phyloP scores from a whole-genome alignment of 257 asterid species.

The Knoxia roxburghii region DNA sequence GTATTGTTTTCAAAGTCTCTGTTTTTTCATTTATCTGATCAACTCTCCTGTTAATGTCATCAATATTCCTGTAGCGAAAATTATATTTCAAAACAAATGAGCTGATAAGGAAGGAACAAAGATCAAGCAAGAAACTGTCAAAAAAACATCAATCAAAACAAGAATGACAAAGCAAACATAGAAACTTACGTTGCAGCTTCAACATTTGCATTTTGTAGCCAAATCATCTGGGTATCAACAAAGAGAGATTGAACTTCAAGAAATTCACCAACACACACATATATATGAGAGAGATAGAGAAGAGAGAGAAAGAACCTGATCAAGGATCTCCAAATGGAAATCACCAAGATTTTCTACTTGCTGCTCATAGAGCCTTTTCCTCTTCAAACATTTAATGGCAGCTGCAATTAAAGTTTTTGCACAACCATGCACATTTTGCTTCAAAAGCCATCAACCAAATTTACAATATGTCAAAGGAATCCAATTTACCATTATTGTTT shows the following conservation, averaged over 20 bases:
- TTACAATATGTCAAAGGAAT: not conserved
- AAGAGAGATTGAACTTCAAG: not conserved
- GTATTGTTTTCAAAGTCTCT: slow-evolving; percentile 80
- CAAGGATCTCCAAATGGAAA: slow-evolving; percentile 81
- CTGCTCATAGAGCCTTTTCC: slow-evolving; percentile 72
- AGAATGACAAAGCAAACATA: not conserved
- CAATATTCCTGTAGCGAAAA: slow-evolving; percentile 51
- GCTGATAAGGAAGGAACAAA: not conserved
- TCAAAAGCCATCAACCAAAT: not conserved
- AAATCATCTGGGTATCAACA: slow-evolving; percentile 32
- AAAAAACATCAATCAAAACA: not conserved
- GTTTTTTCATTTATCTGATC: slow-evolving; percentile 89
- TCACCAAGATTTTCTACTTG: slow-evolving; percentile 68
- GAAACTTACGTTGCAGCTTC: slow-evolving; percentile 45
- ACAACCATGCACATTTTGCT: too few species aligned
- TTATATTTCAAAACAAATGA: not conserved
- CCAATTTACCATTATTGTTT: slow-evolving; percentile 58
- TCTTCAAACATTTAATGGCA: slow-evolving; percentile 87
- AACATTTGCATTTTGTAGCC: slow-evolving; percentile 49
- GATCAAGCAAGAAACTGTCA: too few species aligned
- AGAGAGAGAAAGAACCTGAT: slow-evolving; percentile 46
- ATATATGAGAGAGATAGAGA: too few species aligned
- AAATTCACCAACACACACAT: not conserved
- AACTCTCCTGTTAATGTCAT: slow-evolving; percentile 89
- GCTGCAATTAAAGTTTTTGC: slow-evolving; percentile 49